phyloP scores from a whole-genome alignment of 2,329 filamentous ascomycete genomes.

The Penicillium digitatum region DNA sequence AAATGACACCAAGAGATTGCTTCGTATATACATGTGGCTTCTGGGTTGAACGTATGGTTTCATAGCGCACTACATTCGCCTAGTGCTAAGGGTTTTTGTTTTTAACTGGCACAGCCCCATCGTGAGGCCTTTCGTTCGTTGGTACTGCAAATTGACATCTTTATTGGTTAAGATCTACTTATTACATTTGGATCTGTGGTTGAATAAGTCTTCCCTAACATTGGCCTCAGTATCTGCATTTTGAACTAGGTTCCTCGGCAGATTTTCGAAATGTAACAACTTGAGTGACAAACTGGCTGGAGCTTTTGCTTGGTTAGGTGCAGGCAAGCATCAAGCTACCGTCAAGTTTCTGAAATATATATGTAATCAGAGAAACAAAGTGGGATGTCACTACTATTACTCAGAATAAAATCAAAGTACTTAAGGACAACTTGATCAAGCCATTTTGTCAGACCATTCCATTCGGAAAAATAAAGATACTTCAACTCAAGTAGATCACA shows the following conservation, averaged over 20 bases:
- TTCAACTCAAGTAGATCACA: background rate
- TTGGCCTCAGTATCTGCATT: background rate
- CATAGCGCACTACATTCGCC: constrained; percentile 10
- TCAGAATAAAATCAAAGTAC: background rate
- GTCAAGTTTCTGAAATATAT: background rate
- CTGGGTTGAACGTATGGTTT: constrained; percentile 7
- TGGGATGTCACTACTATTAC: background rate
- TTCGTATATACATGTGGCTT: constrained; percentile 20
- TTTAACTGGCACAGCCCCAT: constrained; percentile 5
- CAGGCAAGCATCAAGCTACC: background rate
- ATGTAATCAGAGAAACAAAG: background rate
- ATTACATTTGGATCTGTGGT: constrained; percentile 11
- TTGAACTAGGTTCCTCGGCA: background rate
- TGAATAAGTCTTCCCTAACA: constrained; percentile 5
- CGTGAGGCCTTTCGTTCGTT: constrained; percentile 5
- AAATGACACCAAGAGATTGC: constrained; percentile 10
- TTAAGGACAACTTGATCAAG: background rate
- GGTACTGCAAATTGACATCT: constrained; percentile 13
- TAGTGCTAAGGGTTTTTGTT: constrained; percentile 11
- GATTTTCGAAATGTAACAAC: background rate
- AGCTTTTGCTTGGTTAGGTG: constrained; percentile 1
- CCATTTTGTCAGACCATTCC: constrained; percentile 1
- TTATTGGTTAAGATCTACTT: constrained; percentile 13
- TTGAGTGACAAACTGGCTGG: background rate
- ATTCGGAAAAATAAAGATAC: background rate